Evolutionary conservation across 2,329 filamentous ascomycete species (phyloP).

Genomic region (Stachybotrys elegans): DNA sequence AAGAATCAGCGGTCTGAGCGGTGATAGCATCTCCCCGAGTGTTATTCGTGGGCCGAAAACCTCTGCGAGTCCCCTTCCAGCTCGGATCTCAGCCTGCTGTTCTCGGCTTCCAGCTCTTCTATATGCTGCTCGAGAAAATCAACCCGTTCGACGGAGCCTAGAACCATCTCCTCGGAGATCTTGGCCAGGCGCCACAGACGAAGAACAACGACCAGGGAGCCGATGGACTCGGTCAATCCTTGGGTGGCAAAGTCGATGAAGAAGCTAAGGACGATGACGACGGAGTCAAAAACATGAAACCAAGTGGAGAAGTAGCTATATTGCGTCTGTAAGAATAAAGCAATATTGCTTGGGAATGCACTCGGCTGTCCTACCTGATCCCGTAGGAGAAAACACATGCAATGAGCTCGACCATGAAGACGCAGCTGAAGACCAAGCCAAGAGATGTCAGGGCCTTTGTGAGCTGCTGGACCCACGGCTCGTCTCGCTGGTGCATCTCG

Average conservation of each 20-base stretch:
- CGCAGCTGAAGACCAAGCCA: slow-evolving; percentile 52
- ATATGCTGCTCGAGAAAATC: slow-evolving; percentile 50
- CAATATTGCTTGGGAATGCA: not conserved
- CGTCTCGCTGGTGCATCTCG: slow-evolving; percentile 33
- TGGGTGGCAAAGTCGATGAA: slow-evolving; percentile 55
- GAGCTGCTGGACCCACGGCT: slow-evolving; percentile 35
- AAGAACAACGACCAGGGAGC: slow-evolving; percentile 60
- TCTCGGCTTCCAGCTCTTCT: slow-evolving; percentile 45
- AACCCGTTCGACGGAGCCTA: slow-evolving; percentile 58
- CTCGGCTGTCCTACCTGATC: slow-evolving; percentile 36
- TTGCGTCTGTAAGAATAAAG: not conserved
- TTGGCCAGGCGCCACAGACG: slow-evolving; percentile 66
- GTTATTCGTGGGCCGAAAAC: not conserved
- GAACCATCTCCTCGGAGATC: slow-evolving; percentile 63
- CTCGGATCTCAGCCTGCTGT: slow-evolving; percentile 13
- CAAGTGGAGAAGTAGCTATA: slow-evolving; percentile 50
- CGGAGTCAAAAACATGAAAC: slow-evolving; percentile 61
- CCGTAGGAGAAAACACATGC: slow-evolving; percentile 59
- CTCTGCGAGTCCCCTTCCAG: not conserved
- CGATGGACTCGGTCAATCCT: slow-evolving; percentile 57
- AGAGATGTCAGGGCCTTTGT: slow-evolving; percentile 37
- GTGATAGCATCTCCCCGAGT: no score
- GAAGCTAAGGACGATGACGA: slow-evolving; percentile 58
- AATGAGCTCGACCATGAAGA: slow-evolving; percentile 61
- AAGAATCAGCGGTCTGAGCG: no score